phyloP scores from a whole-genome alignment of 768 basidiomycete species.

The Collybiopsis confluens region DNA sequence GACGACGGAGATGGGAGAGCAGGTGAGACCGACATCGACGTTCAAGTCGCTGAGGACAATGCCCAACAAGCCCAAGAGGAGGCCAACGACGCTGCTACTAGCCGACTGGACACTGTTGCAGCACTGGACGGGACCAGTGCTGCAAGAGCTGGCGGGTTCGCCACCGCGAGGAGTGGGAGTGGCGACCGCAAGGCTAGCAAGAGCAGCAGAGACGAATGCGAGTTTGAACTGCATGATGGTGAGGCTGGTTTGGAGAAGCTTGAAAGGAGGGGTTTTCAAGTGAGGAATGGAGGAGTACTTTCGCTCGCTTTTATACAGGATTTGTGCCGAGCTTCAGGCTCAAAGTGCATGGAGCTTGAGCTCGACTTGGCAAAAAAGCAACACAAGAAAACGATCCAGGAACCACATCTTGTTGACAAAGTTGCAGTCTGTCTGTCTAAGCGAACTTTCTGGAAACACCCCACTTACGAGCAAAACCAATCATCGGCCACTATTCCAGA shows the following conservation, averaged over 20 bases:
- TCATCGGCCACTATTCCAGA: too few species aligned
- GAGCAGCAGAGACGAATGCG: background rate
- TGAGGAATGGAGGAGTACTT: too few species aligned
- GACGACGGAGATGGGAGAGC: slow-evolving; percentile 11
- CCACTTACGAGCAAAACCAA: too few species aligned
- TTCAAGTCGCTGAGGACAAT: slow-evolving; percentile 7
- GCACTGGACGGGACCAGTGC: slow-evolving; percentile 6
- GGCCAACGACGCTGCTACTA: background rate
- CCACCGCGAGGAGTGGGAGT: background rate
- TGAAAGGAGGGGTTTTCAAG: background rate
- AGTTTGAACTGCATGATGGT: slow-evolving; percentile 1
- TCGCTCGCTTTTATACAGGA: too few species aligned
- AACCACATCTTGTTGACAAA: too few species aligned
- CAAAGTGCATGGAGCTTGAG: too few species aligned
- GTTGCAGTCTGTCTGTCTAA: too few species aligned
- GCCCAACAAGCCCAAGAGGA: slow-evolving; percentile 4
- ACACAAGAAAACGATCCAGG: too few species aligned
- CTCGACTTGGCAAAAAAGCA: too few species aligned
- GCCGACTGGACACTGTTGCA: slow-evolving; percentile 5
- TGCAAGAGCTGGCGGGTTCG: background rate
- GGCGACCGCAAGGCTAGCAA: slow-evolving; percentile 3
- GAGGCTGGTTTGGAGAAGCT: background rate
- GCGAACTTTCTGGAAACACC: too few species aligned
- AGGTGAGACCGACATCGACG: slow-evolving; percentile 6
- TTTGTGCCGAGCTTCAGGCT: too few species aligned